Percentiles rank a stretch among this genome's conserved stretches.
These are phyloP conservation scores for Ophiostoma pallidulum DNA, from an alignment of 2,329 filamentous ascomycete species.

Conservation along the genomic window DNA sequence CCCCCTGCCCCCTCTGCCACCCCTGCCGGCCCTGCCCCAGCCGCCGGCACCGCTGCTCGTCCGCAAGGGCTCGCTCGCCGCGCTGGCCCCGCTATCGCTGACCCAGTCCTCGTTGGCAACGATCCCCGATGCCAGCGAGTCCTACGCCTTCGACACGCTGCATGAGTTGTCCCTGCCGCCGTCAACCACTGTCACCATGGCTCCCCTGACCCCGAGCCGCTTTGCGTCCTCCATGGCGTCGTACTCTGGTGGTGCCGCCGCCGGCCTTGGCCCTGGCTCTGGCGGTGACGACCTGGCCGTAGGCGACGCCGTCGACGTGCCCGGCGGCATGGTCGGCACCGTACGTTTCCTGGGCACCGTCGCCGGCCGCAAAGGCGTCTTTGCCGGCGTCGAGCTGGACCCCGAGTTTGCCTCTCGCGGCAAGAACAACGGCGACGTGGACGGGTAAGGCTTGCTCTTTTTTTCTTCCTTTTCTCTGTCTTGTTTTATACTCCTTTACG, in stretches of 20 bases:
- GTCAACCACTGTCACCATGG: slow-evolving; percentile 36
- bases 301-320: slow-evolving; percentile 82
- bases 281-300: slow-evolving; percentile 56
- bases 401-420: slow-evolving; percentile 71
- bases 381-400: slow-evolving; percentile 85
- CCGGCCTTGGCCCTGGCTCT: no score
- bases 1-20: not conserved
- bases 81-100: no score
- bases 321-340: slow-evolving; percentile 82
- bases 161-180: slow-evolving; percentile 28
- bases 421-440: slow-evolving; percentile 94
- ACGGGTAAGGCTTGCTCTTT: no score
- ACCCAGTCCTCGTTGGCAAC: slow-evolving; percentile 53
- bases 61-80: slow-evolving; percentile 63
- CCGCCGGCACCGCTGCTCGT: slow-evolving; percentile 36
- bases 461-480: slow-evolving; percentile 8
- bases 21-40: not conserved
- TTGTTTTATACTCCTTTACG: not conserved
- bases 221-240: slow-evolving; percentile 18
- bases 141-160: slow-evolving; percentile 49
- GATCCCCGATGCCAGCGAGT: slow-evolving; percentile 57
- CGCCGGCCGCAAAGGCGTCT: slow-evolving; percentile 78
- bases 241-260: slow-evolving; percentile 21
- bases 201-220: slow-evolving; percentile 43
- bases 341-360: slow-evolving; percentile 85